Evolutionary conservation across 805 yeast genomes (phyloP).

Genomic region (Sugiyamaella lignohabitans): DNA sequence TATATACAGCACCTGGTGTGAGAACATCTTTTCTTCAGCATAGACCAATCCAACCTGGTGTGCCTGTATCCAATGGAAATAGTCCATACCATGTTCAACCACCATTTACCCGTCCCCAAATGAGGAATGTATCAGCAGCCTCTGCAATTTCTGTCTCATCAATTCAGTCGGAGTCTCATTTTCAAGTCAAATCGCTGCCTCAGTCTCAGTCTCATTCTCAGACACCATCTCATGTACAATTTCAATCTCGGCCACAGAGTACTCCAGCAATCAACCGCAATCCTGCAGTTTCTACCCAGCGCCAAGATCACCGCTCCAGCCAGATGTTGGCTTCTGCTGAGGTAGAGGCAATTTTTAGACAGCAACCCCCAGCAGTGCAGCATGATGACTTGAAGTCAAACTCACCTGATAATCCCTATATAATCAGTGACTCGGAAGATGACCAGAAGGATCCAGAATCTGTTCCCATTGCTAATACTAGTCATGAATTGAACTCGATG

Average conservation of each 20-base stretch:
- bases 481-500: background rate
- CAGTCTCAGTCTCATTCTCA: too few species aligned
- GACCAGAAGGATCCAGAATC: background rate
- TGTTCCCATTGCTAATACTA: background rate
- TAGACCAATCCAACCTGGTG: too few species aligned
- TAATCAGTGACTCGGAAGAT: background rate
- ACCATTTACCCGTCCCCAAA: too few species aligned
- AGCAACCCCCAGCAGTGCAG: background rate
- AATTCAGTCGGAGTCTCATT: slow-evolving; percentile 14
- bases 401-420: background rate
- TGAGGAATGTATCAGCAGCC: slow-evolving; percentile 4
- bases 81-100: too few species aligned
- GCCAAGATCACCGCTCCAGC: background rate
- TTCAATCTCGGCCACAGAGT: too few species aligned
- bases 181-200: slow-evolving; percentile 5
- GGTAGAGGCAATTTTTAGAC: background rate
- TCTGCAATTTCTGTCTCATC: slow-evolving; percentile 11
- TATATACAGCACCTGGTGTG: too few species aligned
- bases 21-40: too few species aligned
- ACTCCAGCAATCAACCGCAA: background rate
- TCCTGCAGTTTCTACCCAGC: background rate
- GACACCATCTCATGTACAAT: too few species aligned
- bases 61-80: too few species aligned
- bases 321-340: background rate
- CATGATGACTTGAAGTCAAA: background rate